Evolutionary conservation across 495 filamentous ascomycete genomes (phyloP), one percentile per base, ranked within the genome.

Genomic region (Podospora pseudopauciseta): DNA sequence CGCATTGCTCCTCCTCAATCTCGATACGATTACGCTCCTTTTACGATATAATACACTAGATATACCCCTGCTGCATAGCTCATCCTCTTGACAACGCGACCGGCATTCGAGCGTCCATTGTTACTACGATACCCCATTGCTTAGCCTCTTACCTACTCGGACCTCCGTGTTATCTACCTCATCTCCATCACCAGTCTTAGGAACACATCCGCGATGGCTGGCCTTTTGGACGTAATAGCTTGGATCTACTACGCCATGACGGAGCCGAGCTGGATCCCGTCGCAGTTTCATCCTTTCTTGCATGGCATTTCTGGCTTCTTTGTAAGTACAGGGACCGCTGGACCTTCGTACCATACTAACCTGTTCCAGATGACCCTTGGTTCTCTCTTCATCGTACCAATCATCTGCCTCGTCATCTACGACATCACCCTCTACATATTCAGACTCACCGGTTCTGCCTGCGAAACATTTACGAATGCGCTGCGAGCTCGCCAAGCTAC

Each of bases 361-460:
- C 5, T 6, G 20, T 27, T 18, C 28, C 5, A 80, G 75, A 68
- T 74, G 44, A 72, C 67, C 0, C 70, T 78, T 32, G 75, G 71
- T 19, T 70, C 76, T 11, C 53, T 67, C 0, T 71, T 73, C 32
- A 75, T 76, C 63, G 23, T 72, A 1, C 78, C 76, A 0, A 44
- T 82, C 18, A 66, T 78, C 54, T 1, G 75, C 5, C 49, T 82
- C 18, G 65, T 81, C 64, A n/a, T 81, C 34, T 81, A 80, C 67
- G 82, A 84, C 68, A 70, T 84, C 56, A 67, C 67, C n/a, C 74
- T 84, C 28, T 84, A 81, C 81, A 60, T 82, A 18, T 83, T 76
- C 74, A 76, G 81, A 67, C 66, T 81, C 16, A 72, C 65, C 32
- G 64, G 65, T 13, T 49, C 39, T 13, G 39, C 39, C 5, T 49